Conservation (phyloP, 495 filamentous ascomycete species). For the Penicillium parvum region DNA sequence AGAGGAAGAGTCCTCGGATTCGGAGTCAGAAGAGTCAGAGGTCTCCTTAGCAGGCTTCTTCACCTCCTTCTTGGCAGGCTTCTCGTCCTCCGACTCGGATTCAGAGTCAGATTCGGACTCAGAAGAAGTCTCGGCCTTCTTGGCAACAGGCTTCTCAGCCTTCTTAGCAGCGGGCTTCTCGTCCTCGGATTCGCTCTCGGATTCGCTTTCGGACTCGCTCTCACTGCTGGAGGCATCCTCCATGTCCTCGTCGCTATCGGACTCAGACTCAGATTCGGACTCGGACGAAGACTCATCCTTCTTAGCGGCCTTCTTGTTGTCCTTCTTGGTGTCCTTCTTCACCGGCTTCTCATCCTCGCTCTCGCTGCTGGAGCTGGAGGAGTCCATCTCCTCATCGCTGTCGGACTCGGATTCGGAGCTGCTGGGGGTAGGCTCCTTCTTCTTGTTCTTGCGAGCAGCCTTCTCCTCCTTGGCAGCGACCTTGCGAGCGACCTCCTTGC, state of each 20-base stretch:
- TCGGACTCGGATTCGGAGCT: conserved; percentile 40
- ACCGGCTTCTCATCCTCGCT: conserved; percentile 39
- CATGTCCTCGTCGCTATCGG: conserved; percentile 14
- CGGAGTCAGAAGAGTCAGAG: conserved; percentile 21
- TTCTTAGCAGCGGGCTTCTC: conserved; percentile 37
- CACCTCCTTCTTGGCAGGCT: conserved; percentile 26
- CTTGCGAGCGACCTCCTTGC: conserved; percentile 46
- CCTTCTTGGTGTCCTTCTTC: conserved; percentile 33
- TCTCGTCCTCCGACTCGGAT: conserved; percentile 30
- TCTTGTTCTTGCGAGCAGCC: conserved; percentile 36
- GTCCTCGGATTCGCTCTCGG: conserved; percentile 26
- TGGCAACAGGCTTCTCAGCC: conserved; percentile 27
- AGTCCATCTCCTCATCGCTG: conserved; percentile 38
- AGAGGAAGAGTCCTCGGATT: conserved; percentile 24
- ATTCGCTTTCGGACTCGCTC: conserved; percentile 29
- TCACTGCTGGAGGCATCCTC: conserved; percentile 13
- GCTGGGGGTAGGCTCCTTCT: conserved; percentile 46
- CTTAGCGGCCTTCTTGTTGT: conserved; percentile 22
- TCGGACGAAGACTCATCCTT: conserved; percentile 47
- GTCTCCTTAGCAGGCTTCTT: conserved; percentile 27
- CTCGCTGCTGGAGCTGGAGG: conserved; percentile 35
- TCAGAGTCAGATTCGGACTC: conserved; percentile 32
- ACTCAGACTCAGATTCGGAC: conserved; percentile 38
- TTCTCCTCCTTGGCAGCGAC: conserved; percentile 42
- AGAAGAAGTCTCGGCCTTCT: conserved; percentile 32